Percentiles rank a stretch among this genome's conserved stretches.
Evolutionary conservation across 345 rosid species (phyloP).

Genomic region (Conringia planisiliqua): DNA sequence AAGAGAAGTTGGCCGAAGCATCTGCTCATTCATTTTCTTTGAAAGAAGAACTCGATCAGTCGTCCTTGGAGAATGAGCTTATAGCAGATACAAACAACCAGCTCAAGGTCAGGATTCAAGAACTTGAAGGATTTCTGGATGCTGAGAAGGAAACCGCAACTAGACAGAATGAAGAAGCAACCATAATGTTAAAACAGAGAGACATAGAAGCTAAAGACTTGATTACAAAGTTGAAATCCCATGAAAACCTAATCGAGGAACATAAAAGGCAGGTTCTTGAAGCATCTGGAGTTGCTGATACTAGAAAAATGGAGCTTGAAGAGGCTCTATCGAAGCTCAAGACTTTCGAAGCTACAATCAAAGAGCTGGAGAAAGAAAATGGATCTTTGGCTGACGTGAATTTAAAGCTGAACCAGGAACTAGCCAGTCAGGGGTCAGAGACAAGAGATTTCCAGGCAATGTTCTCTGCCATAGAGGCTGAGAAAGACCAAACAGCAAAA

Average conservation of each 20-base stretch:
- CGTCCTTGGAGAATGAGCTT: conserved; percentile 56
- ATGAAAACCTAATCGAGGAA: conserved; percentile 48
- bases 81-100: conserved; percentile 63
- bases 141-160: conserved; percentile 26
- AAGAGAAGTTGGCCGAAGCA: conserved; percentile 56
- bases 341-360: conserved; percentile 46
- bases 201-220: conserved; percentile 56
- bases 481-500: conserved; percentile 58
- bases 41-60: conserved; percentile 63
- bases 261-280: conserved; percentile 49
- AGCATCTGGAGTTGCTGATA: conserved; percentile 51
- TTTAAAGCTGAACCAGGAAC: conserved; percentile 61
- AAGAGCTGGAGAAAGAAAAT: conserved; percentile 71
- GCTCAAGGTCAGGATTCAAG: conserved; percentile 63
- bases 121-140: conserved; percentile 58
- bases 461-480: conserved; percentile 43
- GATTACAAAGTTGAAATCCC: conserved; percentile 46
- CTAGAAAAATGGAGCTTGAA: conserved; percentile 54
- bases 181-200: conserved; percentile 41
- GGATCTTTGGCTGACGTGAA: conserved; percentile 71
- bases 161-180: conserved; percentile 44
- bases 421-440: conserved; percentile 57
- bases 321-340: conserved; percentile 48
- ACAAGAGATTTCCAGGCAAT: conserved; percentile 46
- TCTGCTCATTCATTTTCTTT: conserved; percentile 47